Conservation (phyloP, 306 rosid species). For the Aeschynomene evenia region DNA sequence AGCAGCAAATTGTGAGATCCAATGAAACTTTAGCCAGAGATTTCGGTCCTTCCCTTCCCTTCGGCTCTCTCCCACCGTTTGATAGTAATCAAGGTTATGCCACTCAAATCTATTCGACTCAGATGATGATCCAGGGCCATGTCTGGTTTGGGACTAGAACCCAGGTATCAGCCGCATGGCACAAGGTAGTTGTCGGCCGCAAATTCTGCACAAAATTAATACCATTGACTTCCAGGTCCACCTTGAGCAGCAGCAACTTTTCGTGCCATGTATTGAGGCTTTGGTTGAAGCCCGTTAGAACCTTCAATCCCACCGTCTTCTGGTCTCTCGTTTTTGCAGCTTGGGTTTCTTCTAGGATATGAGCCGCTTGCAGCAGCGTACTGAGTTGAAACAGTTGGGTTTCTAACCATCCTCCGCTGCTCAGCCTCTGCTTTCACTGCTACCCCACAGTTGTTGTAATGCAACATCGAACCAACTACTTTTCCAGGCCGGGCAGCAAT, state of each 20-base stretch:
- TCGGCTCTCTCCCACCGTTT: slow-evolving; percentile 9
- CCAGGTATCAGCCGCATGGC: background rate
- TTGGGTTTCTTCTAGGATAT: slow-evolving; percentile 75
- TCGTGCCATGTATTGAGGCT: slow-evolving; percentile 67
- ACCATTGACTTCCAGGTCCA: slow-evolving; percentile 79
- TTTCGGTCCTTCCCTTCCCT: slow-evolving; percentile 14
- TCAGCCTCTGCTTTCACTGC: slow-evolving; percentile 62
- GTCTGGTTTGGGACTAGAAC: background rate
- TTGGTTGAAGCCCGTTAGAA: slow-evolving; percentile 55
- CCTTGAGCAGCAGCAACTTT: slow-evolving; percentile 88
- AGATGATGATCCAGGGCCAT: slow-evolving; percentile 23
- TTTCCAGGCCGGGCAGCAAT: slow-evolving; percentile 83
- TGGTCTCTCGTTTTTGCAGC: slow-evolving; percentile 67
- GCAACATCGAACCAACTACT: slow-evolving; percentile 65
- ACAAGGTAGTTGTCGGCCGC: slow-evolving; percentile 4
- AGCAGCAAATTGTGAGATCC: slow-evolving; percentile 31
- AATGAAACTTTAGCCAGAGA: slow-evolving; percentile 24
- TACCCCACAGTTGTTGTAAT: slow-evolving; percentile 61
- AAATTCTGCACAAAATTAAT: slow-evolving; percentile 37
- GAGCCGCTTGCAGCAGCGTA: slow-evolving; percentile 55
- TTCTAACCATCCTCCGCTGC: slow-evolving; percentile 57
- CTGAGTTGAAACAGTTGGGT: slow-evolving; percentile 52
- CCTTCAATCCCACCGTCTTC: slow-evolving; percentile 68
- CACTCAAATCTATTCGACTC: slow-evolving; percentile 7
- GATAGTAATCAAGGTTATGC: slow-evolving; percentile 9